phyloP scores from a whole-genome alignment of 2,329 filamentous ascomycete genomes.

The Leptographium flavum region DNA sequence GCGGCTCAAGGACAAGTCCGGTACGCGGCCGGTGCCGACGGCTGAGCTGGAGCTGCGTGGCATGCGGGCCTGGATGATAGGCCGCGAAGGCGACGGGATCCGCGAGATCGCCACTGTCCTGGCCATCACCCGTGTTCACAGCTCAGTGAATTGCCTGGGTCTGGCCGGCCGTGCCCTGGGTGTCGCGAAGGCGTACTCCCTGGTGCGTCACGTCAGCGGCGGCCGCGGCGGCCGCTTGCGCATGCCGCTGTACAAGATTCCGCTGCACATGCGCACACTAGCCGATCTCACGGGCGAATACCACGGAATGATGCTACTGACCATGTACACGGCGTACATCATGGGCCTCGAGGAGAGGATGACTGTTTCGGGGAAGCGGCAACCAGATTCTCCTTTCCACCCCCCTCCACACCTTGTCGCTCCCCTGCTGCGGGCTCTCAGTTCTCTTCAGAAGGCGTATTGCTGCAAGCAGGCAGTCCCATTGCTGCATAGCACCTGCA shows the following conservation, averaged over 20 bases:
- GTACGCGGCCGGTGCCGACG: conserved; percentile 55
- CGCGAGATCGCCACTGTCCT: conserved; percentile 54
- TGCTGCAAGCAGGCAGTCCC: conserved; percentile 35
- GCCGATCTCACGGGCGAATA: conserved; percentile 42
- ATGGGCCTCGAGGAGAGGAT: conserved; percentile 34
- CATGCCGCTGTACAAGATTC: conserved; percentile 33
- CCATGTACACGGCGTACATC: conserved; percentile 36
- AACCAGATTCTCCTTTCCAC: conserved; percentile 14
- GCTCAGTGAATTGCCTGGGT: conserved; percentile 35
- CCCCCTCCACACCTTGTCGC: conserved; percentile 19
- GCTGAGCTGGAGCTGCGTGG: conserved; percentile 53
- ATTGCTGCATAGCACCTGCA: conserved; percentile 37
- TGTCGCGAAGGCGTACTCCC: conserved; percentile 42
- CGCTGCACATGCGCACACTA: conserved; percentile 43
- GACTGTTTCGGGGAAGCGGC: conserved; percentile 6
- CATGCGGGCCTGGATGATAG: conserved; percentile 53
- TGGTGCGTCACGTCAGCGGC: conserved; percentile 37
- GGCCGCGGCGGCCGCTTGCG: conserved; percentile 28
- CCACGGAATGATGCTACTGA: conserved; percentile 39
- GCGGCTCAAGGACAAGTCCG: conserved; percentile 58
- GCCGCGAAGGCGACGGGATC: conserved; percentile 50
- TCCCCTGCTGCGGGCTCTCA: conserved; percentile 40
- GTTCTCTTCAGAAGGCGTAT: conserved; percentile 46
- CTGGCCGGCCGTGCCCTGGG: conserved; percentile 41
- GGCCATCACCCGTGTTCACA: conserved; percentile 50